Percentiles rank a stretch among this genome's conserved stretches.
Evolutionary conservation across 1,139 yeast genomes (phyloP).

Genomic region (Kodamaea anthophila): DNA sequence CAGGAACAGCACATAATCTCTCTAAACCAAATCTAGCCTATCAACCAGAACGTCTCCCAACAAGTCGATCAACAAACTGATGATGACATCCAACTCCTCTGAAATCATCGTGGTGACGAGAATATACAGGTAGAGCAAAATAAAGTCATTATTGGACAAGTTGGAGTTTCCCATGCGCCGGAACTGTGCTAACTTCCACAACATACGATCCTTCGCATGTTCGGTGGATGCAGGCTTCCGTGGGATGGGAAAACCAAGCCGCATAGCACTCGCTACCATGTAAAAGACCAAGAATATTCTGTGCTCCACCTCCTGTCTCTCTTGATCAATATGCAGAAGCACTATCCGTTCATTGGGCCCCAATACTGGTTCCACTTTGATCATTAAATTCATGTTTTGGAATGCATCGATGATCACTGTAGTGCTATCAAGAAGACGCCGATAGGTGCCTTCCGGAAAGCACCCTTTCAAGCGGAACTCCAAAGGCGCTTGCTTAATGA

Average conservation of each 20-base stretch:
- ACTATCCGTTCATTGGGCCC: slow-evolving; percentile 51
- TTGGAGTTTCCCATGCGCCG: slow-evolving; percentile 14
- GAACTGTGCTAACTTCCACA: slow-evolving; percentile 54
- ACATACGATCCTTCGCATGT: slow-evolving; percentile 66
- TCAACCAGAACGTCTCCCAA: slow-evolving; percentile 63
- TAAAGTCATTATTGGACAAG: slow-evolving; percentile 61
- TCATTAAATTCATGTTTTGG: slow-evolving; percentile 64
- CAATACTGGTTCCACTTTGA: slow-evolving; percentile 55
- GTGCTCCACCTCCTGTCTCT: slow-evolving; percentile 64
- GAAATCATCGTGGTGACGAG: slow-evolving; percentile 65
- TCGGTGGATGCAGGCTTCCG: slow-evolving; percentile 72
- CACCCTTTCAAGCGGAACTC: slow-evolving; percentile 73
- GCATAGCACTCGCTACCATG: slow-evolving; percentile 72
- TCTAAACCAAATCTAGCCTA: slow-evolving; percentile 33
- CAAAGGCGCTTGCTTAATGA: slow-evolving; percentile 67
- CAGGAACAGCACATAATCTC: no score
- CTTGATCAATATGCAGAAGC: slow-evolving; percentile 48
- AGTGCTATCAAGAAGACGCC: slow-evolving; percentile 47
- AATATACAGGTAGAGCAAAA: slow-evolving; percentile 66
- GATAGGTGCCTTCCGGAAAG: slow-evolving; percentile 53
- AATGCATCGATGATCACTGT: slow-evolving; percentile 67
- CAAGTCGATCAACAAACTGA: slow-evolving; percentile 47
- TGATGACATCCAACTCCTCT: slow-evolving; percentile 56
- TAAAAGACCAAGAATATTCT: slow-evolving; percentile 68
- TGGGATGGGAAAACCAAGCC: slow-evolving; percentile 72